Conservation (phyloP, 371 early-diverging fungal genomes). For the Mortierella sp. region DNA sequence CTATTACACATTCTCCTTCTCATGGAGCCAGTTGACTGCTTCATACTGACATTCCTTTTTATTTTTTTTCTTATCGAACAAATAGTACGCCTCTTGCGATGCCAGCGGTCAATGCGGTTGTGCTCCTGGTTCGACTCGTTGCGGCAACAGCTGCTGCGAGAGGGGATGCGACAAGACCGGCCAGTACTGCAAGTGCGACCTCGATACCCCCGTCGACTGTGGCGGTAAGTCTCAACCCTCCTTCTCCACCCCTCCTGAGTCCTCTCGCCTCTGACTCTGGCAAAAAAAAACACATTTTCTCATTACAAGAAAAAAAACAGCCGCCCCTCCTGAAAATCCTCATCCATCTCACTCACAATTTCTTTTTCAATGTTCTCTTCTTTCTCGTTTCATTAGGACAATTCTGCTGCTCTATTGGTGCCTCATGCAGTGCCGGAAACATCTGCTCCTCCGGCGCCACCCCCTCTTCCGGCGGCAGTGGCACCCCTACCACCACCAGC, state of each 20-base stretch:
- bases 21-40: too few relatives aligned
- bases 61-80: neutral
- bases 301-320: neutral
- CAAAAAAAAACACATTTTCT: neutral
- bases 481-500: neutral
- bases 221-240: conserved; percentile 12
- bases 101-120: conserved; percentile 2
- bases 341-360: neutral
- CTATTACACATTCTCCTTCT: neutral
- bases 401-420: neutral
- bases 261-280: neutral
- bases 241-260: neutral
- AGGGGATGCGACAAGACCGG: conserved; percentile 5
- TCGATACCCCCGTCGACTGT: conserved; percentile 14
- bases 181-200: neutral
- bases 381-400: neutral
- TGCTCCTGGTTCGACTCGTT: neutral
- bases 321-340: neutral
- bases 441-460: neutral
- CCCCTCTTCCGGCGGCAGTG: neutral
- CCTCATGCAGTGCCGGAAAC: neutral
- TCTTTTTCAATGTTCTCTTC: neutral
- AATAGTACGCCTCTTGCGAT: conserved; percentile 20
- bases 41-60: too few relatives aligned
- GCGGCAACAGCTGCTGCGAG: neutral